Evolutionary conservation across 2,329 filamentous ascomycete species (phyloP).

Genomic region (Aphanoascus verrucosus): DNA sequence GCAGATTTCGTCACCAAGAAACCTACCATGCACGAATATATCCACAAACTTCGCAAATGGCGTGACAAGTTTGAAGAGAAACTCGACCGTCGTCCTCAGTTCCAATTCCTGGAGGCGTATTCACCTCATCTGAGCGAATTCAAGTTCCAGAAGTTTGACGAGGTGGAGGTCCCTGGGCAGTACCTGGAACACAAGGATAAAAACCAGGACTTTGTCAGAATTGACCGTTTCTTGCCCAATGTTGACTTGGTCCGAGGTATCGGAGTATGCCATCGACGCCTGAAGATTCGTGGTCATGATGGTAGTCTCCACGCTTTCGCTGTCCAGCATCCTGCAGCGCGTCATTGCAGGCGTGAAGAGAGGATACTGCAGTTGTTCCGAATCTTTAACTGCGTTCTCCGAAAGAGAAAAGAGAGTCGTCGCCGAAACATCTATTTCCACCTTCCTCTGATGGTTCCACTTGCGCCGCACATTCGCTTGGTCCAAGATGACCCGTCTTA

Average conservation of each 20-base stretch:
- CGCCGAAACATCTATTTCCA: constrained; percentile 93
- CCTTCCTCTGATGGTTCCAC: constrained; percentile 84
- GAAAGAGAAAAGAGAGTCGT: constrained; percentile 88
- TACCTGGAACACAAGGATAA: constrained; percentile 97
- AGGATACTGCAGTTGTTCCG: constrained; percentile 92
- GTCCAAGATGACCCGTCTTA: constrained; percentile 93
- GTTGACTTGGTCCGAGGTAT: constrained; percentile 87
- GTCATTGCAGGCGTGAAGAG: constrained; percentile 88
- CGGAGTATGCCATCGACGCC: constrained; percentile 77
- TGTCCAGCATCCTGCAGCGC: constrained; percentile 86
- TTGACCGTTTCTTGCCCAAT: constrained; percentile 90
- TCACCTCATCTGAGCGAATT: constrained; percentile 93
- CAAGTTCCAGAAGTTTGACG: constrained; percentile 94
- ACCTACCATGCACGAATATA: constrained; percentile 97
- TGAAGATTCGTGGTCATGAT: constrained; percentile 95
- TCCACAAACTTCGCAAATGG: constrained; percentile 91
- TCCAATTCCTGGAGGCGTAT: constrained; percentile 68
- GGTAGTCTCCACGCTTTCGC: constrained; percentile 95
- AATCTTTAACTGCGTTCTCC: constrained; percentile 86
- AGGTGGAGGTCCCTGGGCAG: constrained; percentile 94
- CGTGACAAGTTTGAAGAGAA: constrained; percentile 97
- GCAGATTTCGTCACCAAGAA: constrained; percentile 93
- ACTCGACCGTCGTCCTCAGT: constrained; percentile 68
- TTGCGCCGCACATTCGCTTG: constrained; percentile 88
- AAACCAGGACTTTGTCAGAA: constrained; percentile 96